Conservation (phyloP, 2,329 filamentous ascomycete species). For the Knoxdaviesia capensis region DNA sequence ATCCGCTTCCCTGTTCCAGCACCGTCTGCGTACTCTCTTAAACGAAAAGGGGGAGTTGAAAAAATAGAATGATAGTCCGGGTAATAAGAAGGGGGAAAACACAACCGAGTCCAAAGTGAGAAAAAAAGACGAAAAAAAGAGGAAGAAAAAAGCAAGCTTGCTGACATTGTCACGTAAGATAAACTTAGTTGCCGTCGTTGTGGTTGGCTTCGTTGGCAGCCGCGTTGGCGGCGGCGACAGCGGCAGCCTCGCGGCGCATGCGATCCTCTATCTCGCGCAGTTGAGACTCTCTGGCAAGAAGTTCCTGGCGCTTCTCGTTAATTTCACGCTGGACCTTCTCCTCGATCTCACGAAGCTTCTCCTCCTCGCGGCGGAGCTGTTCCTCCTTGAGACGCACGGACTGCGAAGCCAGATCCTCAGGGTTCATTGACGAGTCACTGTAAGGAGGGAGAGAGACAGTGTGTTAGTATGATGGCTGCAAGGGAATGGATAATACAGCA, state of each 20-base stretch:
- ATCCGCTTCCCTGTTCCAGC: too few species aligned
- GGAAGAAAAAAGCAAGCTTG: conserved; percentile 5
- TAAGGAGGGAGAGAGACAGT: conserved; percentile 2
- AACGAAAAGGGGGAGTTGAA: conserved; percentile 8
- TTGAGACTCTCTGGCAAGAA: conserved; percentile 92
- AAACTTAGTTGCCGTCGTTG: conserved; percentile 2
- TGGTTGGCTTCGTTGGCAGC: conserved; percentile 19
- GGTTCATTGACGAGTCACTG: conserved; percentile 83
- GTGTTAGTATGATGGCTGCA: conserved; percentile 11
- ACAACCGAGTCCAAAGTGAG: background rate
- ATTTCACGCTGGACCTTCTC: conserved; percentile 99
- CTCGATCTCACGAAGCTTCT: conserved; percentile 99
- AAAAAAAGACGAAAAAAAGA: conserved; percentile 3
- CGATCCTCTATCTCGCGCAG: conserved; percentile 96
- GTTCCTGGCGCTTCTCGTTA: conserved; percentile 98
- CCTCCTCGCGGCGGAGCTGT: conserved; percentile 94
- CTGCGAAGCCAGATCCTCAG: conserved; percentile 89
- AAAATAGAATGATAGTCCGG: conserved; percentile 18
- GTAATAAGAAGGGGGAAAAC: too few species aligned
- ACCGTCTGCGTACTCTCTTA: background rate
- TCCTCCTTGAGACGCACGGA: conserved; percentile 99
- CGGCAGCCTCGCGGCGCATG: conserved; percentile 72
- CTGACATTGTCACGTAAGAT: background rate
- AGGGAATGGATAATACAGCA: background rate
- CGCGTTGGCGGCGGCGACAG: conserved; percentile 18